Evolutionary conservation across 2,329 filamentous ascomycete genomes (phyloP), one percentile per base, ranked within the genome.

Genomic region (Botrytis galanthina): DNA sequence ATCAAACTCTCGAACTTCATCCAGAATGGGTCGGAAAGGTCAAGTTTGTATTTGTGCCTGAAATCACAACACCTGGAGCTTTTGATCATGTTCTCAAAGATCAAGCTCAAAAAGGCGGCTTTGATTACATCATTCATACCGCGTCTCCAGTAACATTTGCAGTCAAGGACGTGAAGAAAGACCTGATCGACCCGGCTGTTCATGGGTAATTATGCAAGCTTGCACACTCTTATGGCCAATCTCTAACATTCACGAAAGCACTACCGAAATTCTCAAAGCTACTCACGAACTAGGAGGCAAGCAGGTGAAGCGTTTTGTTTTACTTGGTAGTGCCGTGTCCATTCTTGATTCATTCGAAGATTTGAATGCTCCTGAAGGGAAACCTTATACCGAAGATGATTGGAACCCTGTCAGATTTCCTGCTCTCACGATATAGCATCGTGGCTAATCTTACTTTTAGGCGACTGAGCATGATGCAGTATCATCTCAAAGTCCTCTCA

Each of bases 261-360:
- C 87, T 1, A 93, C 90, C 77, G 91, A 91, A 44, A 89, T 96
- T 73, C 90, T 93, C 54, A 87, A 90, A 76, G 90, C 92, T 32
- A 86, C 95, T 75, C 89, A 91, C 78, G 84, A 85, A 75, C 76
- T 87, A 80, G 79, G 87, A 73, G 84, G 69, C 78, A 81, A 20
- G 82, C 84, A 74, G 75, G 77, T 79, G 39, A 78, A 77, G 48
- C 74, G 77, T 26, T 75, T 81, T 37, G 77, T 89, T 60, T 86
- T 91, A 76, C 71, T 88, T 86, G 79, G 81, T 78, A 74, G 79
- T 73, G 78, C 76, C 3, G 91, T 89, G 1, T 89, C 88, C 7
- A 89, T 88, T 6, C 90, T 91, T 77, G 89, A 89, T 48, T 84
- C 88, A 0, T 89, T 90, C 46, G 76, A 90, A 73, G 84, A 90